These are phyloP conservation scores for Penicillium frequentans DNA, from an alignment of 2,329 filamentous ascomycete species.

Conservation along the genomic window DNA sequence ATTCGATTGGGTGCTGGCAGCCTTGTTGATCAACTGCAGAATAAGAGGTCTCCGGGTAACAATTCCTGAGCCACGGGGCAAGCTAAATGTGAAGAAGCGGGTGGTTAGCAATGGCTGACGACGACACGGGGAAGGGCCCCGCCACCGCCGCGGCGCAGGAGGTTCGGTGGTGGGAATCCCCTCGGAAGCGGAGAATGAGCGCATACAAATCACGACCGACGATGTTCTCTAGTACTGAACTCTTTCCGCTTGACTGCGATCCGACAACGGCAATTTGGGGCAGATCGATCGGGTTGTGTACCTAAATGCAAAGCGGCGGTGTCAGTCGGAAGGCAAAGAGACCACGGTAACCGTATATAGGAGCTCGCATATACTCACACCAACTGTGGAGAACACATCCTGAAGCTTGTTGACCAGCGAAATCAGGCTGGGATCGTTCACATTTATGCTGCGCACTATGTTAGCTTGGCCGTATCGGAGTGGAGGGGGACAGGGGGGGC, in stretches of 20 bases:
- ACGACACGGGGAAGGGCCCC: conserved; percentile 12
- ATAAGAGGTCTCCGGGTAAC: conserved; percentile 94
- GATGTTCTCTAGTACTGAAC: conserved; percentile 97
- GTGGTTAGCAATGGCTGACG: conserved; percentile 29
- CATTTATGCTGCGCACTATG: conserved; percentile 60
- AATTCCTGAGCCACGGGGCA: conserved; percentile 96
- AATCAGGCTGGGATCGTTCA: conserved; percentile 69
- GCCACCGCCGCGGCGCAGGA: conserved; percentile 9
- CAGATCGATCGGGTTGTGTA: conserved; percentile 98
- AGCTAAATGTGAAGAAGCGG: conserved; percentile 52
- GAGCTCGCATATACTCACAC: conserved; percentile 55
- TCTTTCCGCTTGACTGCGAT: conserved; percentile 98
- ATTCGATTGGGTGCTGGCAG: conserved; percentile 64
- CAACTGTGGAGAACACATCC: conserved; percentile 98
- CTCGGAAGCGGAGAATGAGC: not conserved
- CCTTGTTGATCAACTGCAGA: conserved; percentile 94
- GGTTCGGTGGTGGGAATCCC: conserved; percentile 1
- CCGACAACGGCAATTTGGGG: conserved; percentile 98
- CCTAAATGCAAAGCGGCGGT: conserved; percentile 50
- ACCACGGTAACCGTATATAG: conserved; percentile 4
- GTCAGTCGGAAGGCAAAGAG: conserved; percentile 24
- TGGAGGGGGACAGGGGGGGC: conserved; percentile 26
- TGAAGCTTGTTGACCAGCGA: conserved; percentile 97
- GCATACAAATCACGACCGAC: conserved; percentile 97
- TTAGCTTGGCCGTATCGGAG: conserved; percentile 29